Base-by-base conservation (phyloP, 176 grass and related monocot species). In the Oryza glaberrima region DNA sequence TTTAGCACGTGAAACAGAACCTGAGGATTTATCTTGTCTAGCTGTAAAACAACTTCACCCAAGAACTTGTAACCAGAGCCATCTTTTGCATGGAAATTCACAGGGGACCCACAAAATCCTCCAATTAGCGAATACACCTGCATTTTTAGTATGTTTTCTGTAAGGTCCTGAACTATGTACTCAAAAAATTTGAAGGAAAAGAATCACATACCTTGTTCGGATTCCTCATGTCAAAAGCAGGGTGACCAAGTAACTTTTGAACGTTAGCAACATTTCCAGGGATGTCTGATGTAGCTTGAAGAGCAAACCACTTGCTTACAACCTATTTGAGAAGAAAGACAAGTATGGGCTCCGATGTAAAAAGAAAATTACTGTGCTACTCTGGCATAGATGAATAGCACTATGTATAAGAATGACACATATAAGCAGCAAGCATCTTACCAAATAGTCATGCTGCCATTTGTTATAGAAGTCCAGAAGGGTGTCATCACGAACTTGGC, bases 241-340 rank as follows among this genome's bases (percentile, higher is more conserved):
- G 93, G 73, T 99, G 93, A 70, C 20, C 66, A 69, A 94, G 72
- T 79, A 99, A 8, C 82, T 99, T 96, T 32, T 92, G 79, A 63
- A 96, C 90, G 77, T 99, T 91, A 45, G 30, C 84, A 16, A 99
- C 91, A 71, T 99, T 99, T 72, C 91, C 93, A 72, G 91, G 96
- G 83, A 95, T 87, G 45, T 99, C 96, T 13, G 96, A 99, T 67
- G 89, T 92, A 71, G 96, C 93, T 94, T 99, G 96, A 74, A 99
- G 93, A 79, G 96, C 88, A 94, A 99, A 96, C 93, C 96, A 99
- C 87, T 99, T 95, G 88, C 94, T 99, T 56, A 99, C 90, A 90
- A 96, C 96, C 96, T 99, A 87, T 74, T 41, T 16, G n/a, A 86
- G 34, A 82, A 35, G 82, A 20, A 71, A 41, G 65, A 70, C 16